phyloP scores from a whole-genome alignment of 1,284 basidiomycete species.

The Grifola frondosa region DNA sequence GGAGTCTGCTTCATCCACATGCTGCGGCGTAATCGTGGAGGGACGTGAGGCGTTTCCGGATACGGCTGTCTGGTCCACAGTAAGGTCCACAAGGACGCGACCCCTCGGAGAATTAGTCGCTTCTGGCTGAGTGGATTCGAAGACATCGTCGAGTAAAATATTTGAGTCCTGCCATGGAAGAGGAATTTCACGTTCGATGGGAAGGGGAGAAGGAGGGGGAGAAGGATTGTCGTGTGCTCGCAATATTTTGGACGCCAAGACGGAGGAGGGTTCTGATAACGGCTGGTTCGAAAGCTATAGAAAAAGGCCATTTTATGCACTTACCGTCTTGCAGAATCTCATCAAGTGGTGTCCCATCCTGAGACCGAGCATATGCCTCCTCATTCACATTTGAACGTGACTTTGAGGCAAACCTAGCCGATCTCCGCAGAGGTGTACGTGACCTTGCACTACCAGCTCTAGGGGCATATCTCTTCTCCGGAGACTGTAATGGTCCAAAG shows the following conservation, averaged over 20 bases:
- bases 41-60: slow-evolving; percentile 3
- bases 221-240: slow-evolving; percentile 74
- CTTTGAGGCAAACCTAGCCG: slow-evolving; percentile 47
- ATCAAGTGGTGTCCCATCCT: slow-evolving; percentile 21
- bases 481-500: slow-evolving; percentile 55
- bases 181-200: not conserved
- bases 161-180: slow-evolving; percentile 1
- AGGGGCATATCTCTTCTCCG: slow-evolving; percentile 47
- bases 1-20: slow-evolving; percentile 5
- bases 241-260: slow-evolving; percentile 60
- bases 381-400: too few species aligned
- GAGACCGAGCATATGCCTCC: slow-evolving; percentile 20
- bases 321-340: slow-evolving; percentile 32
- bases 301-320: slow-evolving; percentile 10
- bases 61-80: not conserved
- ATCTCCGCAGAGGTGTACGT: slow-evolving; percentile 48
- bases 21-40: slow-evolving; percentile 2
- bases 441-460: slow-evolving; percentile 32
- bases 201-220: slow-evolving; percentile 52
- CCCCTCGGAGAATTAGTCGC: not conserved
- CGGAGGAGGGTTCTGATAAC: slow-evolving; percentile 59
- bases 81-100: slow-evolving; percentile 3
- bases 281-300: slow-evolving; percentile 1
- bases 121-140: not conserved
- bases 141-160: slow-evolving; percentile 8